Evolutionary conservation across 768 basidiomycete genomes (phyloP), one percentile per base, ranked within the genome.

Genomic region (Auriscalpium microsporum): DNA sequence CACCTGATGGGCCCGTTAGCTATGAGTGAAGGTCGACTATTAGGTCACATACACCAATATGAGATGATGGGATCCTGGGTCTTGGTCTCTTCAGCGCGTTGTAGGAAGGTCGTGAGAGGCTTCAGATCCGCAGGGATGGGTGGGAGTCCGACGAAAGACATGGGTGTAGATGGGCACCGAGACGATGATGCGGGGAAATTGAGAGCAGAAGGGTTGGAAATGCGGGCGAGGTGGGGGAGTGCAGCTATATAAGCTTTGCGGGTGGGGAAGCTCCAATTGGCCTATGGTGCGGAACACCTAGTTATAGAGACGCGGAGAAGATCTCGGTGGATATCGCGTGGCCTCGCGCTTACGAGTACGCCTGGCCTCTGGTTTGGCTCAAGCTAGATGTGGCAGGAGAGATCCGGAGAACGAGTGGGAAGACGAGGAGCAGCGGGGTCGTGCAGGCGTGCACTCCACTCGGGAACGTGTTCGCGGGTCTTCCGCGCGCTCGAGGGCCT

Each of bases 41-140:
- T 35, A 21, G 36, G 38, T 23, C 11, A 75, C 90, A 61, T 70
- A 95, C 95, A 94, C 94, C 95, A 99, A 67, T 98, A 98, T 5
- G 90, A 80, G 65, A 98, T 82, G 52, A 94, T 75, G 6, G 91
- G 90, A 55, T 99, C 94, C 59, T 87, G 82, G 13, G 73, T 72
- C 51, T 78, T 82, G 63, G 97, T 77, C 68, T 99, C 96, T 56
- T 91, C 83, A 0, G 96, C 90, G 50, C 96, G 83, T 64, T 94
- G 92, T 17, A 98, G 76, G 69, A 81, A 95, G 2, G 93, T 88
- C 5, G 82, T 65, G 54, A 93, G 78, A 23, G 81, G 58, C 64
- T 84, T 89, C 67, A 90, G 82, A 48, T 78, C 75, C 40, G 73
- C 58, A 0, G 86, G 77, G 46, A 84, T 56, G 42, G 81, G 73